A percentile compares a stretch with the other conserved stretches of the same genome.
These are phyloP conservation scores for Oryza brachyantha DNA, from an alignment of 176 grass and related monocot genomes.

Conservation along the genomic window DNA sequence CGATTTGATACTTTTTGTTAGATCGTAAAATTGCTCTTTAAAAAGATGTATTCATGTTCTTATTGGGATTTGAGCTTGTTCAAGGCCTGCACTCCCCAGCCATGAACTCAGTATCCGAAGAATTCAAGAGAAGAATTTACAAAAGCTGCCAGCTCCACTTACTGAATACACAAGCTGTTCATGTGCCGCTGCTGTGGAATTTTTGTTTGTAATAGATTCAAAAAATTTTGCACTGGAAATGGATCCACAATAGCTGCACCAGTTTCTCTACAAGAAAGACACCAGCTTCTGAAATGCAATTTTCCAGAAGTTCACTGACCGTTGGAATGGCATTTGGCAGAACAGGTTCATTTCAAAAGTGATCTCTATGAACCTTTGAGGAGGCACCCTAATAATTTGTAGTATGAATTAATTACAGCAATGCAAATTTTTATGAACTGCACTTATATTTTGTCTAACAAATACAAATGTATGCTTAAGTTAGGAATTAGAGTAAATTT, in stretches of 20 bases:
- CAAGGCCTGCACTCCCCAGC: background rate
- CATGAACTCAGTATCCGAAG: background rate
- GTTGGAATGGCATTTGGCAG: background rate
- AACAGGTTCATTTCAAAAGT: background rate
- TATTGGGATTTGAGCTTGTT: background rate
- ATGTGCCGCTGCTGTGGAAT: background rate
- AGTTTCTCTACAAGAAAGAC: no score
- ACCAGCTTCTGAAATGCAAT: no score
- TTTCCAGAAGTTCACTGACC: no score
- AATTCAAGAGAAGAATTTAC: background rate
- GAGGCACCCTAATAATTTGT: background rate
- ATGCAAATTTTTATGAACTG: background rate
- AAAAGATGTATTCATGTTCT: background rate
- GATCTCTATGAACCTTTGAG: background rate
- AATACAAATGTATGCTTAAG: background rate
- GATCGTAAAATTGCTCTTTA: no score
- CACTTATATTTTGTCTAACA: background rate
- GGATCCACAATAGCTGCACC: no score
- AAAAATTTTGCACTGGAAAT: background rate
- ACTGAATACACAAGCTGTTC: background rate
- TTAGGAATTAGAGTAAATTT: background rate
- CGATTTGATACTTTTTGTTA: no score
- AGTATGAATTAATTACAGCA: background rate
- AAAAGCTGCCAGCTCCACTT: no score
- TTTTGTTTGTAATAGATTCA: background rate